Conservation (phyloP, 345 rosid genomes). For the Mangifera indica region DNA sequence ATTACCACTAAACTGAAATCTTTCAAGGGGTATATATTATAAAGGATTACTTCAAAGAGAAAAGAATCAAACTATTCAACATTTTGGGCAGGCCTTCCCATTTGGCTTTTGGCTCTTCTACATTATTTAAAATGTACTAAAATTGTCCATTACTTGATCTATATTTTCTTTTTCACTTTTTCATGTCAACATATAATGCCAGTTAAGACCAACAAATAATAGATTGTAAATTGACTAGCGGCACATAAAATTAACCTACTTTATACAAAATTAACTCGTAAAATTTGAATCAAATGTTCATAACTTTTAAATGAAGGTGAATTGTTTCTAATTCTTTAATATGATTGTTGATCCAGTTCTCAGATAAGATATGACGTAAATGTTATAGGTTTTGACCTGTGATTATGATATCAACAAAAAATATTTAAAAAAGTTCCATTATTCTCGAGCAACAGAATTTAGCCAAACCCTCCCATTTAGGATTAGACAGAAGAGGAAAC, state of each 20-base stretch:
- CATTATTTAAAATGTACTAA: not conserved
- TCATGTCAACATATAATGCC: not conserved
- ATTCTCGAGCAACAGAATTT: not conserved
- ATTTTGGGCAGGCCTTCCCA: not conserved
- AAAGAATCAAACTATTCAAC: not conserved
- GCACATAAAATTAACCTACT: not conserved
- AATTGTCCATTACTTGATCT: not conserved
- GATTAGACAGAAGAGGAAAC: not conserved
- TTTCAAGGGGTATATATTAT: not conserved
- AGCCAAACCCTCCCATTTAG: constrained; percentile 1
- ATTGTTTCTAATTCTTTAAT: not conserved
- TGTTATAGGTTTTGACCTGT: not conserved
- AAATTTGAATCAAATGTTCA: not conserved
- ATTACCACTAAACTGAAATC: not conserved
- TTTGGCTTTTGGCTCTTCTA: not conserved
- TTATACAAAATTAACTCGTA: not conserved
- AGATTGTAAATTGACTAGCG: not conserved
- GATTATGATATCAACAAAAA: not conserved
- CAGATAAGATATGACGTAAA: not conserved
- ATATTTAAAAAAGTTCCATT: not conserved
- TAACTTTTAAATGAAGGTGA: not conserved
- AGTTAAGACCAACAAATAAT: not conserved
- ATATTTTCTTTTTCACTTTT: not conserved
- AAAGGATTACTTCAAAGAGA: not conserved
- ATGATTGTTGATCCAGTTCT: not conserved